These are phyloP conservation scores for Hondaea fermentalgiana DNA, from an alignment of 108 stramenopile genomes.

Conservation along the genomic window DNA sequence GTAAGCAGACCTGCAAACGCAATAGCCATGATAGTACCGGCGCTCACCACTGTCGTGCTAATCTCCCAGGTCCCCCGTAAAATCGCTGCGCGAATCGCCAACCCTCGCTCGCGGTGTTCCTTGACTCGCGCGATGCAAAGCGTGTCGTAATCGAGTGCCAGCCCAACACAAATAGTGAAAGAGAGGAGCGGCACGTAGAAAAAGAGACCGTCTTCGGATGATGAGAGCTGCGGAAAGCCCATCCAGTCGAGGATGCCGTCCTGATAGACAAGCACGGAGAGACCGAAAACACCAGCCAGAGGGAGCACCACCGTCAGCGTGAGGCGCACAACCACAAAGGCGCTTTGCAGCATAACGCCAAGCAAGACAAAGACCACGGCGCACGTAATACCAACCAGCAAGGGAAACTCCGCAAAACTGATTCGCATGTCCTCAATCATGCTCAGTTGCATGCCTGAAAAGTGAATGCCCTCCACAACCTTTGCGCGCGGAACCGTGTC, in stretches of 20 bases:
- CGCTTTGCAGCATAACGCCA: conserved; percentile 27
- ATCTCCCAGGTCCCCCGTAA: conserved; percentile 33
- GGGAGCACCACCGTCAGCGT: conserved; percentile 39
- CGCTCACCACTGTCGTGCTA: conserved; percentile 34
- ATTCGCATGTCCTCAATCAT: conserved; percentile 16
- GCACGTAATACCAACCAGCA: not conserved
- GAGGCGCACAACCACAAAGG: conserved; percentile 43
- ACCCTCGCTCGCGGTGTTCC: conserved; percentile 35
- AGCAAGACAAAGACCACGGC: conserved; percentile 20
- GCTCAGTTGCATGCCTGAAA: not conserved
- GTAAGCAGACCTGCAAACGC: conserved; percentile 38
- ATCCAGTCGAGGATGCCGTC: conserved; percentile 23
- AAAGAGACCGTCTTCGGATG: conserved; percentile 19
- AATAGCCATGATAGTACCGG: conserved; percentile 47
- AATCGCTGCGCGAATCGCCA: conserved; percentile 31
- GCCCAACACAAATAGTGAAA: conserved; percentile 47
- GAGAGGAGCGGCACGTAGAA: conserved; percentile 47
- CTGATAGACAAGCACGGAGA: conserved; percentile 41
- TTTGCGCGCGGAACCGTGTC: not conserved
- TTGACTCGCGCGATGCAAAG: conserved; percentile 39
- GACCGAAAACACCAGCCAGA: conserved; percentile 37
- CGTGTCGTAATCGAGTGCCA: conserved; percentile 46
- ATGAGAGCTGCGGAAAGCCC: not conserved
- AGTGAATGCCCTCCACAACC: not conserved
- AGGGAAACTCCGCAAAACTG: not conserved